Evolutionary conservation across 2,329 filamentous ascomycete genomes (phyloP).

Genomic region (Sporothrix humicola): DNA sequence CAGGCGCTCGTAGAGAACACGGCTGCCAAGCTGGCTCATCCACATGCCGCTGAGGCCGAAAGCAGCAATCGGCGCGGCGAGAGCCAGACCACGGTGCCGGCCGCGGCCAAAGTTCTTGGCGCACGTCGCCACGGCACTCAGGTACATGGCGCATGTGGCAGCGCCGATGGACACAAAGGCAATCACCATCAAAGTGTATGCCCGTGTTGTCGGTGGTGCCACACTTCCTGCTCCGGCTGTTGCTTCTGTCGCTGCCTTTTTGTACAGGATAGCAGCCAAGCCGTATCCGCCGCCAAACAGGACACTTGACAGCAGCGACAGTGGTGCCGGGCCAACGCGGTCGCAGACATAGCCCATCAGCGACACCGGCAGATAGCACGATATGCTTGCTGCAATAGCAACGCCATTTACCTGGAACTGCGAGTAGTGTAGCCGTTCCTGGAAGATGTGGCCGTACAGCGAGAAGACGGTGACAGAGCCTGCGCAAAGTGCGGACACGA

Average conservation of each 20-base stretch:
- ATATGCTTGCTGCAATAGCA: conserved; percentile 82
- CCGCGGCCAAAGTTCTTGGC: conserved; percentile 97
- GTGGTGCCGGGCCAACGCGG: conserved; percentile 77
- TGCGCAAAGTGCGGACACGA: conserved; percentile 72
- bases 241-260: conserved; percentile 50
- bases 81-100: conserved; percentile 82
- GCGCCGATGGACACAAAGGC: conserved; percentile 83
- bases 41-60: conserved; percentile 96
- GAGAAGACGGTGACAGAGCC: conserved; percentile 94
- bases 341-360: conserved; percentile 91
- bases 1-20: conserved; percentile 72
- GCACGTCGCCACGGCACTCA: conserved; percentile 89
- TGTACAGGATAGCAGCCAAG: conserved; percentile 79
- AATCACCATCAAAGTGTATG: conserved; percentile 81
- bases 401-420: conserved; percentile 93
- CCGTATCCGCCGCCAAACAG: conserved; percentile 84
- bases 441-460: conserved; percentile 89
- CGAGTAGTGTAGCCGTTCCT: conserved; percentile 82
- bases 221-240: conserved; percentile 39
- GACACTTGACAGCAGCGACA: conserved; percentile 73
- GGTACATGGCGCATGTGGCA: conserved; percentile 87
- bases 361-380: conserved; percentile 91
- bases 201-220: conserved; percentile 54
- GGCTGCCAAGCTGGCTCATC: conserved; percentile 85
- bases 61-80: conserved; percentile 88